Evolutionary conservation across 2,329 filamentous ascomycete species (phyloP), one percentile per base, ranked within the genome.

Genomic region (Calonectria leucothoes): DNA sequence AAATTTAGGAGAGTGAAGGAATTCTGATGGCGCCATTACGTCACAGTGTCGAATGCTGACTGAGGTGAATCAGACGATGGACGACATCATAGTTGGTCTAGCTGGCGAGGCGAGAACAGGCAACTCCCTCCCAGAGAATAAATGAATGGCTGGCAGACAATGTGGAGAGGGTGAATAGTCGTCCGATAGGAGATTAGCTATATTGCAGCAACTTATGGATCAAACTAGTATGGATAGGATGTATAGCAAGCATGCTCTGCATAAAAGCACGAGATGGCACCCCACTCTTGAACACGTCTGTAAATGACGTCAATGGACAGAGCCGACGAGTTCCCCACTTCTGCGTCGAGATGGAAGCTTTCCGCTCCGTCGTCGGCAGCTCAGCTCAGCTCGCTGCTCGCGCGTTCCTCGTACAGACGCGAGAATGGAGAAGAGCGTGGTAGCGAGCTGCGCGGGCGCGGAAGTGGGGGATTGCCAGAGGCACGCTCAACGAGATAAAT

Each of bases 351-450:
- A 61, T 39, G 4, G 20, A 11, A 31, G 29, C 20, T 59, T 23
- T 59, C 23, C 55, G 59, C 59, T 64, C 59, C 37, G 57, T 29
- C 55, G 55, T 63, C 57, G 35, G 33, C 37, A 20, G 39, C 52
- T 59, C n/a, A n/a, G n/a, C n/a, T n/a, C n/a, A n/a, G 52, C 27
- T 64, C 59, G 59, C 59, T 64, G 27, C 17, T 64, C 59, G 59
- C 59, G 59, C 37, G 29, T 39, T 31, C 20, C 20, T 39, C 25
- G 27, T 23, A 20, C 20, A 64, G 15, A 45, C 37, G 59, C 59
- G 59, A 64, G 59, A 63, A 64, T 39, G 35, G 59, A 64, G 59
- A 63, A 64, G 39, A 33, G n/a, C 31, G 39, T 10, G 7, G 39
- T 20, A 45, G n/a, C n/a, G n/a, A n/a, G n/a, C n/a, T n/a, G n/a